phyloP scores from a whole-genome alignment of 2,329 filamentous ascomycete genomes.

The Colletotrichum navitas region DNA sequence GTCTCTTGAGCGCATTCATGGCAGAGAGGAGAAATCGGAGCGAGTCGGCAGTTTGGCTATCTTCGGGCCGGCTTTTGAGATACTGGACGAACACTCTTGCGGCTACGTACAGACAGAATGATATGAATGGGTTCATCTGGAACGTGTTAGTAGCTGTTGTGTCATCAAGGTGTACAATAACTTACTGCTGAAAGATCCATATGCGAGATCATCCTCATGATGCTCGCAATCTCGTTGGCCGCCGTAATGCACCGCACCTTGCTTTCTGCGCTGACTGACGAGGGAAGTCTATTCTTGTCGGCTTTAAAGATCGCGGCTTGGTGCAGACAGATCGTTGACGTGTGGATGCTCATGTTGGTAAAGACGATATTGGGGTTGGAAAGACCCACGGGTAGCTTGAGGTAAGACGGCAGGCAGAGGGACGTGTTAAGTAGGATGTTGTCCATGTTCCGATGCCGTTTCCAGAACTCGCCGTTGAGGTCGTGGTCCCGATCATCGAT shows the following conservation, averaged over 20 bases:
- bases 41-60: constrained; percentile 81
- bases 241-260: constrained; percentile 94
- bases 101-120: constrained; percentile 96
- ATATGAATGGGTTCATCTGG: constrained; percentile 95
- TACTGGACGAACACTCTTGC: constrained; percentile 96
- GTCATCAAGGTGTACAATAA: constrained; percentile 12
- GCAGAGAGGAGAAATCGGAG: constrained; percentile 91
- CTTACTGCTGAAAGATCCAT: constrained; percentile 85
- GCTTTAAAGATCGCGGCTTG: constrained; percentile 98
- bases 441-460: constrained; percentile 88
- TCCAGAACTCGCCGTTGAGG: constrained; percentile 95
- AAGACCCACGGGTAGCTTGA: constrained; percentile 83
- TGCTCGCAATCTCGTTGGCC: constrained; percentile 91
- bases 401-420: constrained; percentile 81
- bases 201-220: constrained; percentile 96
- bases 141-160: constrained; percentile 44
- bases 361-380: constrained; percentile 89
- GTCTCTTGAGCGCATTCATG: constrained; percentile 88
- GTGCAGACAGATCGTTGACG: constrained; percentile 96
- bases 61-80: constrained; percentile 91
- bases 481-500: constrained; percentile 86
- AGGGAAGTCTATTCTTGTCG: constrained; percentile 85
- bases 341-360: constrained; percentile 96
- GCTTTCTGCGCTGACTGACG: constrained; percentile 85
- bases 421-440: constrained; percentile 90